Evolutionary conservation across 2,329 filamentous ascomycete genomes (phyloP).

Genomic region (Fusarium torreyae): DNA sequence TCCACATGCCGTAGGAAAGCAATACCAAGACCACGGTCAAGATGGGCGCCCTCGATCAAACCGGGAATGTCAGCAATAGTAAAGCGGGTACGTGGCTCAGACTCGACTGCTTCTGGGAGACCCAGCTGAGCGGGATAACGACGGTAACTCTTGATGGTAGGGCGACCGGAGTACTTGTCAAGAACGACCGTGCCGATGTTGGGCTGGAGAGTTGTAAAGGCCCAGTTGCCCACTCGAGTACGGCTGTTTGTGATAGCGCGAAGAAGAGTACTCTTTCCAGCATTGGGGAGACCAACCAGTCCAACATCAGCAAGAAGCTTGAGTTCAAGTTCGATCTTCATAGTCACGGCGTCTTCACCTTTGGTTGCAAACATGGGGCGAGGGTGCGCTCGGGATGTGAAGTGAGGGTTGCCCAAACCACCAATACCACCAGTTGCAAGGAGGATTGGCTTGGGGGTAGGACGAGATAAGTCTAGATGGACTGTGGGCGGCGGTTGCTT

Average conservation of each 20-base stretch:
- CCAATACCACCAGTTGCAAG: slow-evolving; percentile 90
- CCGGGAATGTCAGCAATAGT: slow-evolving; percentile 97
- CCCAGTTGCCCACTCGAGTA: slow-evolving; percentile 93
- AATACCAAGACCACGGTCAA: slow-evolving; percentile 91
- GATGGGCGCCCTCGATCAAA: slow-evolving; percentile 90
- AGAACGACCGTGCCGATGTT: slow-evolving; percentile 97
- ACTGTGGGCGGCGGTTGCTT: slow-evolving; percentile 82
- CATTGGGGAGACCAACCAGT: slow-evolving; percentile 94
- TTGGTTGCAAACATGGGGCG: slow-evolving; percentile 90
- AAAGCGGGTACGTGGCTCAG: slow-evolving; percentile 80
- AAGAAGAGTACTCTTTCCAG: slow-evolving; percentile 93
- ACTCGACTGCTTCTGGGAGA: slow-evolving; percentile 61
- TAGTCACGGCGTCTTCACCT: slow-evolving; percentile 82
- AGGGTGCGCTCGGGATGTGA: slow-evolving; percentile 80
- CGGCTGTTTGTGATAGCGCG: slow-evolving; percentile 90
- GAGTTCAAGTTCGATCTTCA: slow-evolving; percentile 89
- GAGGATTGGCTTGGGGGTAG: slow-evolving; percentile 86
- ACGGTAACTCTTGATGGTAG: slow-evolving; percentile 62
- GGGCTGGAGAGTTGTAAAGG: slow-evolving; percentile 94
- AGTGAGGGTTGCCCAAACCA: slow-evolving; percentile 94
- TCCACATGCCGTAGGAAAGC: slow-evolving; percentile 96
- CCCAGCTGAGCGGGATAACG: slow-evolving; percentile 55
- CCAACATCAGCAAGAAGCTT: slow-evolving; percentile 97
- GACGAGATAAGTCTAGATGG: slow-evolving; percentile 78
- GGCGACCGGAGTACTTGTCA: slow-evolving; percentile 86